Base-by-base conservation (phyloP, 192 early-diverging fungal species). In the Dissophora globulifera region DNA sequence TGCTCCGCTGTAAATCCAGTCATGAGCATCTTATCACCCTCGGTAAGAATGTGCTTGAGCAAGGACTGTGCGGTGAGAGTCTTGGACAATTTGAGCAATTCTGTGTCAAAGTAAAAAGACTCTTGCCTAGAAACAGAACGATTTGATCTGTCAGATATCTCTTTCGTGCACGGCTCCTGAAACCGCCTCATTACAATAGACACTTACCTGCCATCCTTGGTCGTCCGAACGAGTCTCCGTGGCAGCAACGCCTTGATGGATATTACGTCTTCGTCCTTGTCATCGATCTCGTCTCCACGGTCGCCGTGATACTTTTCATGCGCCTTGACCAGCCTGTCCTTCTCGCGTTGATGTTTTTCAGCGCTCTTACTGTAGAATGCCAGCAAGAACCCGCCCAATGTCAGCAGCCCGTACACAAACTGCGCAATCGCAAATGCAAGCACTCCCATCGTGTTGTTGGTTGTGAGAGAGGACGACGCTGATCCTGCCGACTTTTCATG, bases 1-100 rank as follows among this genome's bases (percentile, higher is more conserved):
- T 43, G 59, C 3, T 76, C 67, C 1, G 65, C 62, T 8, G 88
- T 87, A 31, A 90, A 80, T 27, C 64, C 76, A 16, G 93, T 69
- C 71, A 96, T 85, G n/a, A 95, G 63, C 83, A 99, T 92, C 69
- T 94, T 95, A 78, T 99, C 97, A n/a, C 95, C 97, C 79, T 96
- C 94, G 4, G 97, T 98, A 29, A 99, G 69, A 12, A 96, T 49
- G 68, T 98, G 93, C 70, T 99, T 99, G n/a, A 98, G 80, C 16
- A 95, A 52, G 0, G 95, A 93, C 76, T 98, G 96, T 3, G 88
- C 87, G 1, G 92, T 90, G 69, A 98, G 91, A 4, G 88, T 89
- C 31, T 83, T 78, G 3, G 92, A 87, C 32, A 99, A 61, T n/a
- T 84, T 75, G n/a, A 88, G 68, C 25, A 91, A 74, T 15, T 81